A percentile compares a stretch with the other conserved stretches of the same genome.
phyloP scores from a whole-genome alignment of 805 yeast genomes.

The Tetrapisispora phaffii region DNA sequence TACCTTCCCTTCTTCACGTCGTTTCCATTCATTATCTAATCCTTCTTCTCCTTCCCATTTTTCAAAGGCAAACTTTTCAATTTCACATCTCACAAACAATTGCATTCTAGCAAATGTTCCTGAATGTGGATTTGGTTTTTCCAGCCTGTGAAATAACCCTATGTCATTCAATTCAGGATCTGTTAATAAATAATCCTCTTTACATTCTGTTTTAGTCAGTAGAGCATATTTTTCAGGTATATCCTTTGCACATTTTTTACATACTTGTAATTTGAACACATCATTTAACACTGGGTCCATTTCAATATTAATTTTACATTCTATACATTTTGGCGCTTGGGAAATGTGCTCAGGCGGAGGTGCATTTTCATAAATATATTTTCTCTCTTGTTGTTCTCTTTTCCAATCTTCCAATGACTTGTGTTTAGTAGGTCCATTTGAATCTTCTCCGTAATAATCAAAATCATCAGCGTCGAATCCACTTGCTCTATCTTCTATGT shows the following conservation, averaged over 20 bases:
- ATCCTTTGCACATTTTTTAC: constrained; percentile 63
- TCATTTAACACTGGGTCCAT: constrained; percentile 62
- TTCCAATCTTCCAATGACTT: constrained; percentile 48
- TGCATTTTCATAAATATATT: constrained; percentile 42
- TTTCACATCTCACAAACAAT: constrained; percentile 76
- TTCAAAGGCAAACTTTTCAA: constrained; percentile 85
- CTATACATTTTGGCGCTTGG: constrained; percentile 72
- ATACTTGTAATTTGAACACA: constrained; percentile 67
- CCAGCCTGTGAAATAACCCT: constrained; percentile 59
- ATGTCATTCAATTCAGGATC: constrained; percentile 83
- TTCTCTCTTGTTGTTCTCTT: constrained; percentile 46
- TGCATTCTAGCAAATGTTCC: constrained; percentile 87
- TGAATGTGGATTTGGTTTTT: constrained; percentile 91
- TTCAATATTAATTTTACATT: constrained; percentile 66
- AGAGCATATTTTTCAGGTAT: constrained; percentile 83
- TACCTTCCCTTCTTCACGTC: constrained; percentile 63
- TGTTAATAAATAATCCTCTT: constrained; percentile 83
- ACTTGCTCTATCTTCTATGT: constrained; percentile 14
- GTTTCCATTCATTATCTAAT: constrained; percentile 84
- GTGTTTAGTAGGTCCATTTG: constrained; percentile 19
- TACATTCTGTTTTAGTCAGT: constrained; percentile 90
- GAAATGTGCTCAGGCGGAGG: constrained; percentile 68
- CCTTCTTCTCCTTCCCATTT: constrained; percentile 93
- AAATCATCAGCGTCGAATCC: constrained; percentile 12
- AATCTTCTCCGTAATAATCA: constrained; percentile 28